Base-by-base conservation (phyloP, 805 yeast species). In the Nakazawaea ernobii region DNA sequence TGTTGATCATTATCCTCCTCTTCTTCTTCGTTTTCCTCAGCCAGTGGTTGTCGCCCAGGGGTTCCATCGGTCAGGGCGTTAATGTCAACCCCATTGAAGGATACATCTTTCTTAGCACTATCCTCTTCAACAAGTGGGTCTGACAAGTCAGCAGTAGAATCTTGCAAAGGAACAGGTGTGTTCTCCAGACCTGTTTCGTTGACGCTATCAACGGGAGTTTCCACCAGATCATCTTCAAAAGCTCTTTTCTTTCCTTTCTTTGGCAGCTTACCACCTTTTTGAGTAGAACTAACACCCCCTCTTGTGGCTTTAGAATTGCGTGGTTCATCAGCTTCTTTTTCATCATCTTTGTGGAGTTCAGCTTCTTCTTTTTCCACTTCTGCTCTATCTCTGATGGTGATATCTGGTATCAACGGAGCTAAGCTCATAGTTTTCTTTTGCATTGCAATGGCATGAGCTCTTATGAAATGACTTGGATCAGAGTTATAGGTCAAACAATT, bases 371-470 rank as follows among this genome's bases (percentile, higher is more conserved):
- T 73, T 54, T 86, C 94, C 7, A 84, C 77, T 44, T 86, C 94
- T 0, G 82, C 70, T 42, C 92, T 65, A 57, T 79, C 89, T 54
- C 90, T 73, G 4, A 94, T 76, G 0, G 79, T 74, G 45, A 94
- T 87, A 57, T 94, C 95, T 0, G 99, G 99, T 35, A 94, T 92
- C 51, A 88, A 68, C 0, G 96, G 96, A 6, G 80, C 75, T 45
- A 94, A 70, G 41, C 81, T 74, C 45, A 80, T 61, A 0, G 98
- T 82, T 60, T 86, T 88, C 65, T 89, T 89, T 56, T 90, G 95
- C 99, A 94, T 95, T 1, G 97, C 97, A 42, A 86, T 66, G 0
- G 99, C 99, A 67, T 94, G 97, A 0, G 81, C 86, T 42, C 99
- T 73, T 39, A 94, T 63, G 55, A 86, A 92, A 63, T 94, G 98